A percentile compares a stretch with the other conserved stretches of the same genome.
Conservation (phyloP, 2,329 filamentous ascomycete genomes). For the Aspergillus sp. region DNA sequence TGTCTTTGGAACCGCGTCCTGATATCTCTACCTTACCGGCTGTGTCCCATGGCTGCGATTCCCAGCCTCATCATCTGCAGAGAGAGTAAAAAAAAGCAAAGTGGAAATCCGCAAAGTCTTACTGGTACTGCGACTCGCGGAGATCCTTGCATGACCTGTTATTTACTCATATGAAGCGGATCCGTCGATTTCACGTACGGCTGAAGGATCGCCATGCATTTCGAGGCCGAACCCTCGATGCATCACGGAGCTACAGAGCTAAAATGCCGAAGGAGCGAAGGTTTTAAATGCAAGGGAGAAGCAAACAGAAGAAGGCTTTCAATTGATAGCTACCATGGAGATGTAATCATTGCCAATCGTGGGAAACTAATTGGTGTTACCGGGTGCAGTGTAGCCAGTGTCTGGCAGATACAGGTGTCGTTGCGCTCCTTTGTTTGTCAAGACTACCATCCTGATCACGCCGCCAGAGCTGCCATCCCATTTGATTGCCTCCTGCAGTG, state of each 20-base stretch:
- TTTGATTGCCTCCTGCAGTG: slow-evolving; percentile 92
- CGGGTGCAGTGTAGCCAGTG: slow-evolving; percentile 77
- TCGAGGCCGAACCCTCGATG: neutral
- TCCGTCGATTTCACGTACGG: neutral
- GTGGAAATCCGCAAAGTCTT: neutral
- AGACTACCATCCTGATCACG: slow-evolving; percentile 95
- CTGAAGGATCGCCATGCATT: neutral
- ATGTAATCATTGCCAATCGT: slow-evolving; percentile 14
- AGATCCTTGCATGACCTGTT: slow-evolving; percentile 5
- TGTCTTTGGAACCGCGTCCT: neutral
- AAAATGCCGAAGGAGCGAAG: neutral
- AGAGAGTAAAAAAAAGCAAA: neutral
- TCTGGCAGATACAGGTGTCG: slow-evolving; percentile 95
- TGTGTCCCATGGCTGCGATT: neutral
- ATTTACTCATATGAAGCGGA: slow-evolving; percentile 1
- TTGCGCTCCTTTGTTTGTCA: slow-evolving; percentile 85
- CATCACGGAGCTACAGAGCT: neutral
- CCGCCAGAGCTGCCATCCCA: slow-evolving; percentile 99
- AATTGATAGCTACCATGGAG: slow-evolving; percentile 14
- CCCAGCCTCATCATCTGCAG: neutral
- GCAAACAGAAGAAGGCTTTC: neutral
- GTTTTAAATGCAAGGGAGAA: neutral
- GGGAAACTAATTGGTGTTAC: slow-evolving; percentile 40
- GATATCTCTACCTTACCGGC: neutral
- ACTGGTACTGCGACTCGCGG: neutral